Base-by-base conservation (phyloP, 2,329 filamentous ascomycete species). In the Cercospora beticola region DNA sequence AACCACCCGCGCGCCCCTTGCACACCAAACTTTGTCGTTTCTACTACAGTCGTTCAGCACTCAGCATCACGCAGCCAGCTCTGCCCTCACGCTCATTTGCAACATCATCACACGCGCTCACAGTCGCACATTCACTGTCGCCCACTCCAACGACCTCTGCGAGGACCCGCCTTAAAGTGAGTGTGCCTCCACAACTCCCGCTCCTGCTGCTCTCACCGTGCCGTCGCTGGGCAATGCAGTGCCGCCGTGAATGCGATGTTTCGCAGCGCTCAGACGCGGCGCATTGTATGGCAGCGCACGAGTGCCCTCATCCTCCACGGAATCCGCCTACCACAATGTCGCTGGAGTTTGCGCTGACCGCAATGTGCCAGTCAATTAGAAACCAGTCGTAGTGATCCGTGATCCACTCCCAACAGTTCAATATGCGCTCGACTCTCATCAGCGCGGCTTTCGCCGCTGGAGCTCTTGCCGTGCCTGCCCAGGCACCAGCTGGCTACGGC, bases 361-460 rank as follows among this genome's bases (percentile, higher is more conserved):
- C 62, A 57, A 30, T 46, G 43, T 49, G 36, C 9, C 62, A 64
- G 62, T 65, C 62, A 49, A 66, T 66, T 30, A 65, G 61, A 31
- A 60, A 23, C 43, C 68, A 63, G 49, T 68, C 65, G 52, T 64
- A 60, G 56, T 65, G 67, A 71, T 71, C 71, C 66, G 71, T 66
- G 67, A 72, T 72, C 69, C 71, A 2, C 62, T 1, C 49, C 26
- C 49, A 16, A 54, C 12, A 23, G 9, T 28, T 8, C 67, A 61
- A 60, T 33, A 26, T 58, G 67, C 54, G 62, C n/a, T 43, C 60
- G 65, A 70, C 77, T 49, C 43, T 81, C 61, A 66, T 77, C 69
- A 67, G 77, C 64, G 79, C 77, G 43, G 78, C 78, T 66, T 75
- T 81, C 63, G 79, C 75, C 65, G 78, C 75, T 65, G 74, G 74